Evolutionary conservation across 2,329 filamentous ascomycete genomes (phyloP).

Genomic region (Phaeosphaeriaceae sp.): DNA sequence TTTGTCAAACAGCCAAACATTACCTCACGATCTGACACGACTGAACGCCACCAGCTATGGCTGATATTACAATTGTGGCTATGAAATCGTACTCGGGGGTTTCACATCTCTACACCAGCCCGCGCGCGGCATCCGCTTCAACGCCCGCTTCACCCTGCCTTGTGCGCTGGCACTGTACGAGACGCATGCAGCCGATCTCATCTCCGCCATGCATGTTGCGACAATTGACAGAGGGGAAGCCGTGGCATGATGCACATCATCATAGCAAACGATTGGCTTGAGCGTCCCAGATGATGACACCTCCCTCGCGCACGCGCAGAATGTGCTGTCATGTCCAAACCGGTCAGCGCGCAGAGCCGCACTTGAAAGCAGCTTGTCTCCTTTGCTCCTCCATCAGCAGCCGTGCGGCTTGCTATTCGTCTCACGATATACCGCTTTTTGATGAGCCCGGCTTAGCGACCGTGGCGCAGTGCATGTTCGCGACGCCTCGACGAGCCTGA

Average conservation of each 20-base stretch:
- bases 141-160: conserved; percentile 10
- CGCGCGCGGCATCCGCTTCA: conserved; percentile 1
- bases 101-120: background rate
- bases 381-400: conserved; percentile 16
- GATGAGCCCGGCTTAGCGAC: conserved; percentile 33
- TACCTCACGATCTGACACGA: conserved; percentile 14
- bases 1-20: conserved; percentile 4
- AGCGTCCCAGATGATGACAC: conserved; percentile 27
- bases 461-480: conserved; percentile 41
- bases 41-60: conserved; percentile 15
- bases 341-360: conserved; percentile 47
- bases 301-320: conserved; percentile 12
- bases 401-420: conserved; percentile 26
- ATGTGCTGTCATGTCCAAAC: conserved; percentile 28
- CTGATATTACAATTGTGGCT: conserved; percentile 17
- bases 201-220: conserved; percentile 13
- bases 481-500: conserved; percentile 26
- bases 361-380: conserved; percentile 23
- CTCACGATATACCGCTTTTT: conserved; percentile 25
- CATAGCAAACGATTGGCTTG: conserved; percentile 41
- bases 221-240: conserved; percentile 17
- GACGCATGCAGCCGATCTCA: conserved; percentile 11
- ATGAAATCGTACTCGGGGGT: conserved; percentile 2
- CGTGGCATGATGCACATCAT: conserved; percentile 21
- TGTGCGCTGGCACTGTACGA: conserved; percentile 34